Conservation (phyloP, 2,329 filamentous ascomycete genomes). For the Fusarium anthophilum region DNA sequence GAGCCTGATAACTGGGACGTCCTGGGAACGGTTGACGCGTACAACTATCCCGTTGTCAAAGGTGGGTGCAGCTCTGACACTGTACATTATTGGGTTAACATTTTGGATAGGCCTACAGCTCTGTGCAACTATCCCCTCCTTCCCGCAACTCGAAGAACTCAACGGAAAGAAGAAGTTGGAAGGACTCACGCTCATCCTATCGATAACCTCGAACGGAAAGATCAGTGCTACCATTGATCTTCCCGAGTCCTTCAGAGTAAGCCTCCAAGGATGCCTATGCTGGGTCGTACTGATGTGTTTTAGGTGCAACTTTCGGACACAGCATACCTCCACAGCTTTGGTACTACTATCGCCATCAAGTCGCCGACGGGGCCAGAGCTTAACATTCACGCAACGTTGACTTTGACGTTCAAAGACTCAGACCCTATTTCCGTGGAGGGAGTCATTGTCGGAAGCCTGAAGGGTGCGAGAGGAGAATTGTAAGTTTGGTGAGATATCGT, state of each 20-base stretch:
- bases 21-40: neutral
- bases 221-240: neutral
- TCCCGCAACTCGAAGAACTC: neutral
- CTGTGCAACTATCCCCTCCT: neutral
- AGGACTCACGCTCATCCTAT: neutral
- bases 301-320: neutral
- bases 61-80: neutral
- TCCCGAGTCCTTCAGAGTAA: neutral
- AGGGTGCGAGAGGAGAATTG: neutral
- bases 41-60: neutral
- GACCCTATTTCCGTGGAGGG: neutral
- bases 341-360: neutral
- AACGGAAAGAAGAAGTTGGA: neutral
- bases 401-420: neutral
- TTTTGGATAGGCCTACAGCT: neutral
- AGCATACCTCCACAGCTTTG: neutral
- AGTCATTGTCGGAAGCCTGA: neutral
- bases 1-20: neutral
- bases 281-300: neutral
- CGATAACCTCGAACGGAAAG: neutral
- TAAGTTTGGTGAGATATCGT: neutral
- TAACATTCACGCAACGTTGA: neutral
- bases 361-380: neutral
- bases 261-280: rapidly evolving
- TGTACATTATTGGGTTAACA: neutral